A percentile compares a stretch with the other conserved stretches of the same genome.
phyloP scores from a whole-genome alignment of 129 eudicot genomes.

The Artemisia annua region DNA sequence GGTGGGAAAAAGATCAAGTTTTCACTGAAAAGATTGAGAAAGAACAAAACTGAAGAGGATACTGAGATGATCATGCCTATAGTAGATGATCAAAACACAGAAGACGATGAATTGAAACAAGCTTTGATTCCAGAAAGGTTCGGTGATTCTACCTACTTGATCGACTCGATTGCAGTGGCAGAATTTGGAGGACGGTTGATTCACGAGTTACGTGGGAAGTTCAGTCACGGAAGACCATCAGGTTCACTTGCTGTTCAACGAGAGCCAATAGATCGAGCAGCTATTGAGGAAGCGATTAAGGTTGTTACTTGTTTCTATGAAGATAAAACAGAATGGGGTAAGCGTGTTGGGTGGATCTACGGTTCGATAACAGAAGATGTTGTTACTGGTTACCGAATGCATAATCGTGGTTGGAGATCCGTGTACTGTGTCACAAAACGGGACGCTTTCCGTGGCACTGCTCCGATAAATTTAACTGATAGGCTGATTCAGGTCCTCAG shows the following conservation, averaged over 20 bases:
- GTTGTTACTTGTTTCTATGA: slow-evolving; percentile 59
- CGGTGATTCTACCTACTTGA: slow-evolving; percentile 34
- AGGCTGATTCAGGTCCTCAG: slow-evolving; percentile 58
- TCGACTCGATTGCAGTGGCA: slow-evolving; percentile 34
- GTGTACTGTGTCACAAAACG: slow-evolving; percentile 55
- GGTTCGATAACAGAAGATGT: slow-evolving; percentile 76
- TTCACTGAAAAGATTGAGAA: slow-evolving; percentile 21
- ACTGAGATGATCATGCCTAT: slow-evolving; percentile 40
- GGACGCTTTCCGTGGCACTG: slow-evolving; percentile 65
- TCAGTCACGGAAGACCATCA: slow-evolving; percentile 49
- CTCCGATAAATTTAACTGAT: slow-evolving; percentile 62
- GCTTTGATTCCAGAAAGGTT: slow-evolving; percentile 37
- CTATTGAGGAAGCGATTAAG: slow-evolving; percentile 60
- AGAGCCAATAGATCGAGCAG: slow-evolving; percentile 52
- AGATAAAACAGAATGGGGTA: slow-evolving; percentile 73
- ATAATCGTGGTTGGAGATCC: slow-evolving; percentile 60
- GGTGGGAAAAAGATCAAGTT: slow-evolving; percentile 35
- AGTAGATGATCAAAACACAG: slow-evolving; percentile 25
- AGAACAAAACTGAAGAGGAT: slow-evolving; percentile 32
- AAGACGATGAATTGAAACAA: slow-evolving; percentile 30
- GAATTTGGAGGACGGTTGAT: slow-evolving; percentile 39
- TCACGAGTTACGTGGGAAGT: slow-evolving; percentile 38
- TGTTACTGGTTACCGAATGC: slow-evolving; percentile 62
- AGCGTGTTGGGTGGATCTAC: slow-evolving; percentile 79
- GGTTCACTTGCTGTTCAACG: slow-evolving; percentile 56